Conservation (phyloP, 2,329 filamentous ascomycete genomes). For the Byssothecium circinans region DNA sequence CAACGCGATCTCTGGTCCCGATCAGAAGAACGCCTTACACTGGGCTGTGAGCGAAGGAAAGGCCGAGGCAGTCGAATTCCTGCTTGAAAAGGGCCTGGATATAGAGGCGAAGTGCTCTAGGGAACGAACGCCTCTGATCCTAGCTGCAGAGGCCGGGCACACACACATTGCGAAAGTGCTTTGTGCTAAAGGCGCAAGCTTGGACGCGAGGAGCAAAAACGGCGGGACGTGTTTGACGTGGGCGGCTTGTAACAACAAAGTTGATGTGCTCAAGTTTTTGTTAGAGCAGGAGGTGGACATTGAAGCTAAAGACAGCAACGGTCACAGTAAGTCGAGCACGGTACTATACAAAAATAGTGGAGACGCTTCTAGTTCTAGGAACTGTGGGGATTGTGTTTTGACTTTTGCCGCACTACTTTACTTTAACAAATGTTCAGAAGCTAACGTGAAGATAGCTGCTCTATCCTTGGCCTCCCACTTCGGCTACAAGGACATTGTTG, state of each 20-base stretch:
- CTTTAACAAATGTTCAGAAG: background rate
- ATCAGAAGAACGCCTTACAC: slow-evolving; percentile 20
- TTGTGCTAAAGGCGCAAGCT: slow-evolving; percentile 20
- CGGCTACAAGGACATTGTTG: slow-evolving; percentile 16
- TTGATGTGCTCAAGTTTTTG: slow-evolving; percentile 17
- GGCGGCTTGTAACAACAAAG: slow-evolving; percentile 17
- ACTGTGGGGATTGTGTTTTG: no score
- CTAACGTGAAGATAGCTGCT: slow-evolving; percentile 13
- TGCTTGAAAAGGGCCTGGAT: slow-evolving; percentile 18
- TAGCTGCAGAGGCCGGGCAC: slow-evolving; percentile 23
- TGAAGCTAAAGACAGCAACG: slow-evolving; percentile 12
- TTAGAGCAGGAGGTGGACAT: slow-evolving; percentile 16
- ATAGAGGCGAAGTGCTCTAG: slow-evolving; percentile 15
- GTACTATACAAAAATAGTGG: no score
- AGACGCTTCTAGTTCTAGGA: no score
- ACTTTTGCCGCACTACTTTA: background rate
- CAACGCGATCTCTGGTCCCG: slow-evolving; percentile 9
- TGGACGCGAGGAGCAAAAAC: slow-evolving; percentile 12
- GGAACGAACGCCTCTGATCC: slow-evolving; percentile 22
- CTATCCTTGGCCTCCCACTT: slow-evolving; percentile 16
- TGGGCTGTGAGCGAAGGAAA: slow-evolving; percentile 19
- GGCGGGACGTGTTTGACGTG: slow-evolving; percentile 18
- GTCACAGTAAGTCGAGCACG: slow-evolving; percentile 12
- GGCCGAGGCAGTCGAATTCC: slow-evolving; percentile 18
- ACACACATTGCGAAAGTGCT: slow-evolving; percentile 16